These are phyloP conservation scores for Alternaria conjuncta DNA, from an alignment of 2,329 filamentous ascomycete genomes.

Conservation along the genomic window DNA sequence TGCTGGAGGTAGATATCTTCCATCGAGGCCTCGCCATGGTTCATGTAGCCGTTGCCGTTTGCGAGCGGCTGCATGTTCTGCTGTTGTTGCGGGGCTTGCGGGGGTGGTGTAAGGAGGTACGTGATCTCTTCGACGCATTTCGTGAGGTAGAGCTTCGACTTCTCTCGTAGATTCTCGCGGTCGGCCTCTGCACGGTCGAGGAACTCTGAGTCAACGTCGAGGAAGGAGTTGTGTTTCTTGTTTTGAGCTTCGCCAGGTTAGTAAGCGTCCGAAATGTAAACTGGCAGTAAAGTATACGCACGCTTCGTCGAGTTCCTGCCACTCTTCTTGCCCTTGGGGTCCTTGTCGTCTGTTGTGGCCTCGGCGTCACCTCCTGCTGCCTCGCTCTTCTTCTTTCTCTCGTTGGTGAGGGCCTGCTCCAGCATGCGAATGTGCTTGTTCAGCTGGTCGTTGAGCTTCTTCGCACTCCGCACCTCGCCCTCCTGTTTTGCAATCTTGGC, in stretches of 20 bases:
- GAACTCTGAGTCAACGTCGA: slow-evolving; percentile 56
- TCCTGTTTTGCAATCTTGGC: slow-evolving; percentile 93
- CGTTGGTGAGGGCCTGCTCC: slow-evolving; percentile 84
- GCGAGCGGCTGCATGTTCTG: slow-evolving; percentile 45
- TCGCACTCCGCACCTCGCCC: slow-evolving; percentile 84
- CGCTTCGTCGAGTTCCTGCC: slow-evolving; percentile 34
- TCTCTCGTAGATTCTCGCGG: slow-evolving; percentile 66
- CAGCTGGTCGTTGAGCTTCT: slow-evolving; percentile 85
- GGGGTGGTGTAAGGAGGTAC: slow-evolving; percentile 70
- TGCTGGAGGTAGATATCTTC: slow-evolving; percentile 67
- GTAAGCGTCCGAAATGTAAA: neutral
- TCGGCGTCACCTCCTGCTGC: slow-evolving; percentile 58
- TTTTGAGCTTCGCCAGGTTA: slow-evolving; percentile 51
- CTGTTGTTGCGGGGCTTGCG: slow-evolving; percentile 65
- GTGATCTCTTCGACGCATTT: slow-evolving; percentile 73
- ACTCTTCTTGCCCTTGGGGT: slow-evolving; percentile 45
- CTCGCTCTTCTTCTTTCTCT: slow-evolving; percentile 70
- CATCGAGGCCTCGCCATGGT: slow-evolving; percentile 61
- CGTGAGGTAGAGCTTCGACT: slow-evolving; percentile 67
- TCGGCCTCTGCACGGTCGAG: slow-evolving; percentile 57
- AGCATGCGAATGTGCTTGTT: slow-evolving; percentile 90
- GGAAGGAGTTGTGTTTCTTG: slow-evolving; percentile 58
- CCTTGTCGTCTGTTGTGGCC: slow-evolving; percentile 52
- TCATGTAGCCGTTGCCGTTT: slow-evolving; percentile 51
- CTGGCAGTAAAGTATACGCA: slow-evolving; percentile 13